These are phyloP conservation scores for Camellia granthamiana DNA, from an alignment of 148 eudicot genomes.

Conservation along the genomic window DNA sequence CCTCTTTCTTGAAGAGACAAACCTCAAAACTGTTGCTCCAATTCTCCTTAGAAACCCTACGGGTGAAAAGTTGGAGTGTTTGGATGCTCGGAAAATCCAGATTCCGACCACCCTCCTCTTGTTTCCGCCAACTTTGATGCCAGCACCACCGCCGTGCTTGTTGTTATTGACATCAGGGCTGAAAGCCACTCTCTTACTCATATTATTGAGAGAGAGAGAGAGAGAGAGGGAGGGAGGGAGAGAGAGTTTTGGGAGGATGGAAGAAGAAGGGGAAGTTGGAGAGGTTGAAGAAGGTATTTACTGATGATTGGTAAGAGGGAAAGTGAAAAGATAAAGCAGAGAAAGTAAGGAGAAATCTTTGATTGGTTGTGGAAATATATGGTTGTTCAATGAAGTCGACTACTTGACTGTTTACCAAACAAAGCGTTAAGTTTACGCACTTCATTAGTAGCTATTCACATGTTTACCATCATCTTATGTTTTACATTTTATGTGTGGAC, in stretches of 20 bases:
- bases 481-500: too few relatives aligned
- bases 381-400: neutral
- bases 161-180: conserved; percentile 20
- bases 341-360: neutral
- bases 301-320: neutral
- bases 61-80: conserved; percentile 19
- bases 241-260: neutral
- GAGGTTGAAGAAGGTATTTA: conserved; percentile 11
- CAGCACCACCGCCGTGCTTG: conserved; percentile 3
- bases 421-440: neutral
- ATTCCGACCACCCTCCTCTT: conserved; percentile 15
- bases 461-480: neutral
- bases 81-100: conserved; percentile 18
- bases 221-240: neutral
- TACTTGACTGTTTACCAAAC: conserved; percentile 1
- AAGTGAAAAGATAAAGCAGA: neutral
- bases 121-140: conserved; percentile 13
- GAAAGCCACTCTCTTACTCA: conserved; percentile 25
- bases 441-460: neutral
- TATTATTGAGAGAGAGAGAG: conserved; percentile 11
- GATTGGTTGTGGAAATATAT: neutral
- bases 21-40: conserved; percentile 29
- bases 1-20: conserved; percentile 18
- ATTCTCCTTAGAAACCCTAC: conserved; percentile 32
- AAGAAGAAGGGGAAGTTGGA: conserved; percentile 1